Conservation (phyloP, 441 rosid genomes). For the Kokia cookei region DNA sequence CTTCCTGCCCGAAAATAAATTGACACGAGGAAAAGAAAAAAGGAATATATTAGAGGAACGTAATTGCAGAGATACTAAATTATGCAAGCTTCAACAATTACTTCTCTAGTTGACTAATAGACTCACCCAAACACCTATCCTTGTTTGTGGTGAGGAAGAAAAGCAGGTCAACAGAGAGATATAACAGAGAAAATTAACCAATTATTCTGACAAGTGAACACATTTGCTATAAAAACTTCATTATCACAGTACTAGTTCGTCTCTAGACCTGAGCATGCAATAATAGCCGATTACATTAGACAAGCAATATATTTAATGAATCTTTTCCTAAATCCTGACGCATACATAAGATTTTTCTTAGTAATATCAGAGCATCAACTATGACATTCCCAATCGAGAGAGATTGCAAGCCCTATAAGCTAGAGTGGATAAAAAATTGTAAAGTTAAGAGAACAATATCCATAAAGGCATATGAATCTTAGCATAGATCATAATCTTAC, state of each 20-base stretch:
- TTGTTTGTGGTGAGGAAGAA: neutral
- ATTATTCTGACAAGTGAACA: neutral
- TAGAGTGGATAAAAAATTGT: neutral
- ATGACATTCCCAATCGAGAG: neutral
- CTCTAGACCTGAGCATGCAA: neutral
- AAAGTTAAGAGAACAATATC: neutral
- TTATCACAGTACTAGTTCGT: neutral
- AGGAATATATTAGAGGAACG: neutral
- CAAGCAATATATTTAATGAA: neutral
- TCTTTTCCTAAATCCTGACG: neutral
- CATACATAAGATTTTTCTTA: neutral
- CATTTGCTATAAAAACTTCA: neutral
- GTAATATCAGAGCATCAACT: neutral
- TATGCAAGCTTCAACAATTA: neutral
- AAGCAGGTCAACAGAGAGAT: neutral
- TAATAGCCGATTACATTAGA: neutral
- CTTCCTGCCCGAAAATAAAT: conserved; percentile 56
- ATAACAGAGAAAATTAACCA: neutral
- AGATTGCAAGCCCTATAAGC: neutral
- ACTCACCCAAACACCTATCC: neutral
- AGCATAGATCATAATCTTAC: neutral
- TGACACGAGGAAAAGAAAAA: neutral
- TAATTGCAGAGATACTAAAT: neutral
- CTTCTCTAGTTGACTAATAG: neutral
- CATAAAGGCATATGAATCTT: neutral